Conservation (phyloP, 176 grass and related monocot genomes). For the Juncus inflexus region DNA sequence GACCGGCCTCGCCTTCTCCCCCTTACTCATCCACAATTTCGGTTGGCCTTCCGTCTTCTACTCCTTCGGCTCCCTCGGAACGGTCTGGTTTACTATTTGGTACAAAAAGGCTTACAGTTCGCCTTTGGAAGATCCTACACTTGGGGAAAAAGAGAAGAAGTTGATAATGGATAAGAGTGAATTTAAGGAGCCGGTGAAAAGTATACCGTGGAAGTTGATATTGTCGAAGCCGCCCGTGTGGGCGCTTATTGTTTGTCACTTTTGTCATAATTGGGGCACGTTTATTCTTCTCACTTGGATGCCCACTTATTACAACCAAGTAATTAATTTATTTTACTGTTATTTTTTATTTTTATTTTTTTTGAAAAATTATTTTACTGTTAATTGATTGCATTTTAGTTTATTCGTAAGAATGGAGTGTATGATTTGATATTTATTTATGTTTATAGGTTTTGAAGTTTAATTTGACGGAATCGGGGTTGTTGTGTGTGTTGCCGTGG, state of each 20-base stretch:
- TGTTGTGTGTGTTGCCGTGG: slow-evolving; percentile 93
- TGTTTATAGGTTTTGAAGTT: slow-evolving; percentile 87
- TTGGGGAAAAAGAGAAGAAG: slow-evolving; percentile 65
- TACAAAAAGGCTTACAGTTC: slow-evolving; percentile 75
- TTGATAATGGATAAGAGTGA: slow-evolving; percentile 52
- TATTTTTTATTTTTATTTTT: not conserved
- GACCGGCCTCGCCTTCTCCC: slow-evolving; percentile 90
- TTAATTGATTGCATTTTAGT: not conserved
- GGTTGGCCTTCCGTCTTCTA: slow-evolving; percentile 97
- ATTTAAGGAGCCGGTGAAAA: slow-evolving; percentile 62
- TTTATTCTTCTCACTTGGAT: slow-evolving; percentile 99
- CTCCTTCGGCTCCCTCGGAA: slow-evolving; percentile 82
- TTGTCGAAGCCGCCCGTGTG: slow-evolving; percentile 88
- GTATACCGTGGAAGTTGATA: slow-evolving; percentile 85
- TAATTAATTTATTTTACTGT: slow-evolving; percentile 26
- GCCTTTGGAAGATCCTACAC: slow-evolving; percentile 82
- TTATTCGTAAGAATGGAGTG: not conserved
- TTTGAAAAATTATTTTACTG: not conserved
- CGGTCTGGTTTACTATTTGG: slow-evolving; percentile 69
- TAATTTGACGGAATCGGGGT: slow-evolving; percentile 83
- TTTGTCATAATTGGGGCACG: slow-evolving; percentile 97
- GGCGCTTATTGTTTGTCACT: slow-evolving; percentile 93
- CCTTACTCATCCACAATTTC: slow-evolving; percentile 75
- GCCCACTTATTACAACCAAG: slow-evolving; percentile 98
- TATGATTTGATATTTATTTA: slow-evolving; percentile 18